A percentile compares a stretch with the other conserved stretches of the same genome.
These are phyloP conservation scores for Endocladia muricata DNA, from an alignment of 31 red algal species.

Conservation along the genomic window DNA sequence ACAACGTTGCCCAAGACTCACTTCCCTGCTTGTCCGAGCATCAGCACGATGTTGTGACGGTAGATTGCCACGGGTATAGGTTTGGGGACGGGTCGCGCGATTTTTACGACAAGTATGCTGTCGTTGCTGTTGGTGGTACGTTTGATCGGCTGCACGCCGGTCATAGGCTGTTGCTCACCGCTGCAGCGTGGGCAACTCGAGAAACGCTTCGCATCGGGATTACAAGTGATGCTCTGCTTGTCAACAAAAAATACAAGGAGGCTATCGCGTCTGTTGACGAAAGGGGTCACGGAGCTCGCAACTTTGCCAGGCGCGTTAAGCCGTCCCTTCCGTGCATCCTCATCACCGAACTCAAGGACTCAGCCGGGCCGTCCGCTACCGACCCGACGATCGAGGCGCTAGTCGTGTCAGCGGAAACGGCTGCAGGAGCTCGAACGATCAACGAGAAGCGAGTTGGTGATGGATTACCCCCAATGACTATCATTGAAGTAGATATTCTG, in stretches of 20 bases:
- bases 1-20: not conserved
- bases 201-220: slow-evolving; percentile 70
- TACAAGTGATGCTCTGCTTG: slow-evolving; percentile 48
- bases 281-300: slow-evolving; percentile 34
- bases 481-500: slow-evolving; percentile 77
- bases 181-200: slow-evolving; percentile 53
- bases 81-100: slow-evolving; percentile 42
- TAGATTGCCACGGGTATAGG: slow-evolving; percentile 24
- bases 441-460: slow-evolving; percentile 26
- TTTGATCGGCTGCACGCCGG: slow-evolving; percentile 96
- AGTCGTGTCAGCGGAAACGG: slow-evolving; percentile 77
- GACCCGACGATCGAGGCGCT: slow-evolving; percentile 69
- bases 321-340: slow-evolving; percentile 22
- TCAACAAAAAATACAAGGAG: slow-evolving; percentile 44
- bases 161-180: slow-evolving; percentile 88
- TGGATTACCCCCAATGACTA: slow-evolving; percentile 43
- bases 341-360: slow-evolving; percentile 49
- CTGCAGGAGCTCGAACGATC: slow-evolving; percentile 32
- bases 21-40: not conserved
- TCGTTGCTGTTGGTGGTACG: slow-evolving; percentile 93
- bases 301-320: slow-evolving; percentile 58
- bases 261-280: slow-evolving; percentile 47
- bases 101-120: slow-evolving; percentile 58
- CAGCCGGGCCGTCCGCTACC: slow-evolving; percentile 56
- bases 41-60: not conserved